phyloP scores from a whole-genome alignment of 23 red algal genomes.

The Chondrus crispus region DNA sequence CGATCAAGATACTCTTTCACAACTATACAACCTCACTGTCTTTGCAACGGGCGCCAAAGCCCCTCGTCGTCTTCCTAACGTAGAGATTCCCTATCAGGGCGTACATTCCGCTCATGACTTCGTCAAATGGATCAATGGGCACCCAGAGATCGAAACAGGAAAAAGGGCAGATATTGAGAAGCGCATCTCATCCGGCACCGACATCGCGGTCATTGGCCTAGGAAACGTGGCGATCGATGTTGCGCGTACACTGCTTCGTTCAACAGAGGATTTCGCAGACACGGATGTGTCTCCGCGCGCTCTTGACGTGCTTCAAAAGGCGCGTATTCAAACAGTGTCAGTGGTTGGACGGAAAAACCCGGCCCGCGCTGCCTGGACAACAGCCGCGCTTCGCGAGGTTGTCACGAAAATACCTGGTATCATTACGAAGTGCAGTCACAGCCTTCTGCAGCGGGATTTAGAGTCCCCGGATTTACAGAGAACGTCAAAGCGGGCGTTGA shows the following conservation, averaged over 20 bases:
- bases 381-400: constrained; percentile 44
- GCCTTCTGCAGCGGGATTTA: no score
- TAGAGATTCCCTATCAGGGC: constrained; percentile 31
- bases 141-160: constrained; percentile 41
- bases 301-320: background rate
- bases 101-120: constrained; percentile 81
- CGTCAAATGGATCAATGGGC: constrained; percentile 85
- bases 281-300: constrained; percentile 29
- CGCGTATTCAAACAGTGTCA: background rate
- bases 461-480: no score
- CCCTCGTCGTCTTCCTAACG: background rate
- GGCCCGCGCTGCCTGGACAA: constrained; percentile 31
- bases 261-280: background rate
- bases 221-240: constrained; percentile 96
- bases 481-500: constrained; percentile 29
- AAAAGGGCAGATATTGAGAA: background rate
- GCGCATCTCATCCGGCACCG: background rate
- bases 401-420: constrained; percentile 18
- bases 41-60: background rate
- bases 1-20: no score
- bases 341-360: constrained; percentile 36
- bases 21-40: no score
- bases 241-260: constrained; percentile 67
- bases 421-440: constrained; percentile 2
- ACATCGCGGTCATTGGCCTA: constrained; percentile 77